phyloP scores from a whole-genome alignment of 345 rosid genomes.

The Hypericum perforatum region DNA sequence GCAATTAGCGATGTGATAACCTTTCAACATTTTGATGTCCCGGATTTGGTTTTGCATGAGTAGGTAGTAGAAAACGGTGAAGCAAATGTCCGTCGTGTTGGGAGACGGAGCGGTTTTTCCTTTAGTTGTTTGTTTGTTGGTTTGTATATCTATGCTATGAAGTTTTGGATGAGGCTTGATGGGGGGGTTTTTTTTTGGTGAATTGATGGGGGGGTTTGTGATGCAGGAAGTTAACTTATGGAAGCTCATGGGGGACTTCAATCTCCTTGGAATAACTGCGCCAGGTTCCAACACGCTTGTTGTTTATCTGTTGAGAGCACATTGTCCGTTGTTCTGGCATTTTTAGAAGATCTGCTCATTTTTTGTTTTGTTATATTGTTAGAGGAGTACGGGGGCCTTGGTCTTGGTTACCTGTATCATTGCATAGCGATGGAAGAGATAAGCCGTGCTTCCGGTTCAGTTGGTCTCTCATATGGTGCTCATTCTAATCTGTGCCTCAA shows the following conservation, averaged over 20 bases:
- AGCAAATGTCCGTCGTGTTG: too few relatives aligned
- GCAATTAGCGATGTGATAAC: too few relatives aligned
- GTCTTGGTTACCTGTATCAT: conserved; percentile 91
- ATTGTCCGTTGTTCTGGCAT: not conserved
- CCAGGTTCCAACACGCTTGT: conserved; percentile 42
- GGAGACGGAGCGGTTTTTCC: too few relatives aligned
- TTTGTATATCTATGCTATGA: conserved; percentile 4
- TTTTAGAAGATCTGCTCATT: not conserved
- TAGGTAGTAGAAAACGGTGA: too few relatives aligned
- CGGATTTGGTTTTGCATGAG: too few relatives aligned
- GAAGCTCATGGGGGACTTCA: conserved; percentile 93
- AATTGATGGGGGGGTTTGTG: not conserved
- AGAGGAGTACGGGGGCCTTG: conserved; percentile 97
- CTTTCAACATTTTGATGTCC: too few relatives aligned
- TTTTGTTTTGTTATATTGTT: not conserved
- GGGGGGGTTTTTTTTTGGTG: too few relatives aligned
- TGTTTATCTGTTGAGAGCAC: not conserved
- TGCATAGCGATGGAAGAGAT: conserved; percentile 90
- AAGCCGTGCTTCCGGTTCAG: conserved; percentile 88
- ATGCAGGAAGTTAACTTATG: conserved; percentile 74
- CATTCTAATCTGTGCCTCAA: conserved; percentile 93
- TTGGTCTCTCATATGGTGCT: conserved; percentile 83
- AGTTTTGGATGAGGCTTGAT: not conserved
- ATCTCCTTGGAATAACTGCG: conserved; percentile 88
- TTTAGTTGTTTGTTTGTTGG: not conserved